Percentiles rank a stretch among this genome's conserved stretches.
Conservation (phyloP, 768 basidiomycete species). For the Naganishia onofrii region DNA sequence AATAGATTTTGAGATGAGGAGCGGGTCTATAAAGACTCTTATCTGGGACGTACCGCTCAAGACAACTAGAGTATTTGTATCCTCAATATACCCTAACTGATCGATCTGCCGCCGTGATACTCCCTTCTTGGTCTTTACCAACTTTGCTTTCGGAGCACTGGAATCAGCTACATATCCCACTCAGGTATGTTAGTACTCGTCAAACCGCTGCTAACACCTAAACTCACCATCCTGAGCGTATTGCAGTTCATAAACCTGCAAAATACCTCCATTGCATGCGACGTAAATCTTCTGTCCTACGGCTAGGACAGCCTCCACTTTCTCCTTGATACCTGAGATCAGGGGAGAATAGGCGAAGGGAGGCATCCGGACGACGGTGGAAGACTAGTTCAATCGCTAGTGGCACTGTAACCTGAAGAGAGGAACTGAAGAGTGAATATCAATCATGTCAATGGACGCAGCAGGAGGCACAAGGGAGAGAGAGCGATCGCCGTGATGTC, state of each 20-base stretch:
- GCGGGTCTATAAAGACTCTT: not conserved
- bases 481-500: too few species aligned
- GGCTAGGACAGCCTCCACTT: slow-evolving; percentile 35
- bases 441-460: not conserved
- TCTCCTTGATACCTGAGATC: slow-evolving; percentile 39
- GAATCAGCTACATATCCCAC: not conserved
- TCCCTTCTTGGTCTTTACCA: slow-evolving; percentile 25
- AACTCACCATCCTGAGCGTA: slow-evolving; percentile 21
- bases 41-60: slow-evolving; percentile 67
- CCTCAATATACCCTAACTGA: slow-evolving; percentile 78
- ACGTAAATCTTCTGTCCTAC: slow-evolving; percentile 60
- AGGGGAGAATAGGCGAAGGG: slow-evolving; percentile 30
- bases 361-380: slow-evolving; percentile 27
- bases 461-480: not conserved
- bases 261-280: slow-evolving; percentile 39
- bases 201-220: not conserved
- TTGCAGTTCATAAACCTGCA: slow-evolving; percentile 41
- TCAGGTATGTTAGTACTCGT: not conserved
- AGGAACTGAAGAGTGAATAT: not conserved
- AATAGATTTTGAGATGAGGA: slow-evolving; percentile 14
- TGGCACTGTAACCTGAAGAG: not conserved
- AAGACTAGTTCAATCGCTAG: not conserved
- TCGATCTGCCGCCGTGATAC: slow-evolving; percentile 60
- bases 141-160: slow-evolving; percentile 25
- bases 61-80: slow-evolving; percentile 78